Percentiles rank a stretch among this genome's conserved stretches.
Conservation (phyloP, 106 monocot species). For the Dendrobium chrysotoxum region DNA sequence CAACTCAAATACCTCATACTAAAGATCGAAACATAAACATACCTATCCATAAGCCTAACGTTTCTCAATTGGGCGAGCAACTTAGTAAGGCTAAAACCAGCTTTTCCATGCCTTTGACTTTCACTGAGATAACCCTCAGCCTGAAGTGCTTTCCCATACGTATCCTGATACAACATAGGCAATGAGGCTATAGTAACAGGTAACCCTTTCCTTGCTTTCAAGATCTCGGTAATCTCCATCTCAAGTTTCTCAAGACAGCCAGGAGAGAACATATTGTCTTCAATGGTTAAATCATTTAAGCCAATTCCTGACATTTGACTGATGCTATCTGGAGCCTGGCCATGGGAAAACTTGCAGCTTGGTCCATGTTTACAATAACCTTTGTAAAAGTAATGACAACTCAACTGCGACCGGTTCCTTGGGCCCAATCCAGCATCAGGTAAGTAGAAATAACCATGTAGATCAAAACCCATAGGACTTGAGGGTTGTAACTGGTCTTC, state of each 20-base stretch:
- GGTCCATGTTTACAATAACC: conserved; percentile 71
- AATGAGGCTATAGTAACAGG: conserved; percentile 70
- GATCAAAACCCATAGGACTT: not conserved
- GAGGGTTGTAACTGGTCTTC: not conserved
- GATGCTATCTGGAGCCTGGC: conserved; percentile 15
- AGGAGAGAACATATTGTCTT: conserved; percentile 20
- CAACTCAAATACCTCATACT: not conserved
- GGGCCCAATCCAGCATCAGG: not conserved
- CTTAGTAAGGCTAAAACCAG: conserved; percentile 72
- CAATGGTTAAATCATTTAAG: conserved; percentile 12
- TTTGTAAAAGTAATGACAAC: conserved; percentile 62
- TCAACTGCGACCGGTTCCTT: not conserved
- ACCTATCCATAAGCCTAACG: conserved; percentile 75
- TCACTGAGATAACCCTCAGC: conserved; percentile 86
- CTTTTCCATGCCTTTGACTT: conserved; percentile 83
- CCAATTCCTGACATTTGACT: not conserved
- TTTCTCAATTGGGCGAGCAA: conserved; percentile 63
- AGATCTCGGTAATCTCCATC: conserved; percentile 60
- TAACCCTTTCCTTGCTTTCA: conserved; percentile 41
- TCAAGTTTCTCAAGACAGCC: conserved; percentile 55
- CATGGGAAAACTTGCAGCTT: conserved; percentile 62
- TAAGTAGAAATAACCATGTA: not conserved
- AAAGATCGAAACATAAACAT: not conserved
- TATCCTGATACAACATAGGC: conserved; percentile 69
- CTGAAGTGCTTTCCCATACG: conserved; percentile 67